Evolutionary conservation across 495 filamentous ascomycete genomes (phyloP), one percentile per base, ranked within the genome.

Genomic region (Rostrohypoxylon terebratum): DNA sequence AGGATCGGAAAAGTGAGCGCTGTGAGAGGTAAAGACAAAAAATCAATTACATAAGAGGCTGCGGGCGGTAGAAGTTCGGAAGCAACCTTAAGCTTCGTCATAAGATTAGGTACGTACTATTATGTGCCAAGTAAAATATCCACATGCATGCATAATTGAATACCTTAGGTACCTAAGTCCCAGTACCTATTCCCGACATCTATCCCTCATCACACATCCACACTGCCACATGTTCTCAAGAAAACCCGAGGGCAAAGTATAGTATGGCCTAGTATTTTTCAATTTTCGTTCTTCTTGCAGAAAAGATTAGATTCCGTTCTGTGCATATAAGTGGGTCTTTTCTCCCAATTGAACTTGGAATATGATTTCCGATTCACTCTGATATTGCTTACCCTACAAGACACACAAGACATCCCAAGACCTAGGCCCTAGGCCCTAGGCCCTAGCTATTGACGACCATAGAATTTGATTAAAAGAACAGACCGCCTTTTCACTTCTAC

Each of bases 401-500:
- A 8, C 34, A 59, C 31, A 9, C 31, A 3, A 54, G 38, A 55
- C 25, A 61, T 58, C n/a, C n/a, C n/a, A n/a, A n/a, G n/a, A n/a
- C n/a, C n/a, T n/a, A n/a, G n/a, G n/a, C n/a, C n/a, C n/a, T n/a
- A n/a, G n/a, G n/a, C n/a, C n/a, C n/a, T n/a, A n/a, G n/a, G n/a
- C n/a, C n/a, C n/a, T n/a, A n/a, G n/a, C n/a, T n/a, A n/a, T n/a
- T n/a, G n/a, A n/a, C n/a, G n/a, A 45, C 57, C 63, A 42, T 64
- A 63, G 8, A 48, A n/a, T 50, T 68, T 72, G 59, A 68, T 68
- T 72, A 68, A 63, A 58, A 50, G 8, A 51, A 36, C 63, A 66
- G 69, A 72, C 69, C 69, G 69, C 63, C 53, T 63, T 72, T 72
- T 72, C 33, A 31, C 31, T 16, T 25, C 23, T 64, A 63, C 69